phyloP scores from a whole-genome alignment of 176 grass and related monocot genomes.

The Oryza brachyantha region DNA sequence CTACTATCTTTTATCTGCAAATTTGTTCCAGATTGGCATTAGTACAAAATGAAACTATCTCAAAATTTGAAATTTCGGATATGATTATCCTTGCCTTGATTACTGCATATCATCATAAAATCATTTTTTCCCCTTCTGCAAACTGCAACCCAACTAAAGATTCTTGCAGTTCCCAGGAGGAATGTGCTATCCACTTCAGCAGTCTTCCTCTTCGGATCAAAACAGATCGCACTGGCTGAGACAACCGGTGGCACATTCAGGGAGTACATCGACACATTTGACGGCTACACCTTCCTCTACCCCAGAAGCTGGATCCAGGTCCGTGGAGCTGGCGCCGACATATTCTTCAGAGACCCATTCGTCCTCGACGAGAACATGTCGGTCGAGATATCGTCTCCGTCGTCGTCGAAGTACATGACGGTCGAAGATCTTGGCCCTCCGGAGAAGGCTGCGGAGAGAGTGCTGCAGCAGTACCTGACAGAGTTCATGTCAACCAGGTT shows the following conservation, averaged over 20 bases:
- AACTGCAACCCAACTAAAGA: constrained; percentile 31
- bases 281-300: constrained; percentile 77
- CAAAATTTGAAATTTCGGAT: background rate
- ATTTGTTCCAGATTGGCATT: background rate
- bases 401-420: constrained; percentile 54
- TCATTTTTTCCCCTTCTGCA: background rate
- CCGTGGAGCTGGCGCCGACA: constrained; percentile 58
- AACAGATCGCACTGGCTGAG: constrained; percentile 38
- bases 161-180: constrained; percentile 88
- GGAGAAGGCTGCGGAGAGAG: constrained; percentile 52
- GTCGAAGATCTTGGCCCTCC: constrained; percentile 70
- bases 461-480: constrained; percentile 75
- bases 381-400: constrained; percentile 84
- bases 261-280: constrained; percentile 75
- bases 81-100: background rate
- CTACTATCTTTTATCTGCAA: too few species aligned
- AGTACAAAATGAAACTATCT: background rate
- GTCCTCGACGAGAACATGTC: constrained; percentile 80
- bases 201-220: constrained; percentile 28
- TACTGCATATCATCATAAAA: background rate
- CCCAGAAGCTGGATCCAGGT: constrained; percentile 87
- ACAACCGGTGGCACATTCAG: constrained; percentile 50
- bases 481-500: constrained; percentile 84
- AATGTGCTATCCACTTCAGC: constrained; percentile 59
- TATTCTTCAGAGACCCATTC: constrained; percentile 71